Conservation (phyloP, 2,329 filamentous ascomycete genomes). For the Westerdykella aurantiaca region DNA sequence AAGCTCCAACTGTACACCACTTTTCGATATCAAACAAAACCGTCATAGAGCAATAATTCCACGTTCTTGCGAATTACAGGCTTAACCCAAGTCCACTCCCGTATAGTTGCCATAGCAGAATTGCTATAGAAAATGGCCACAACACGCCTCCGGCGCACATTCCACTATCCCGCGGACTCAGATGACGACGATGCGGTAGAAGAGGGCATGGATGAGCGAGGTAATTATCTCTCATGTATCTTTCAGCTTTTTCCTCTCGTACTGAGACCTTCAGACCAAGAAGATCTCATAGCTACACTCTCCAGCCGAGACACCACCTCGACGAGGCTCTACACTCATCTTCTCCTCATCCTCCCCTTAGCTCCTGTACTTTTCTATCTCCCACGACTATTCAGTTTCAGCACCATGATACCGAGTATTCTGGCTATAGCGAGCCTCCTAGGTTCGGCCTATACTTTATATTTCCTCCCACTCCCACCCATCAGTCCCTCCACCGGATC, state of each 20-base stretch:
- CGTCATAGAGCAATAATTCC: no score
- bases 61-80: background rate
- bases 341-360: conserved; percentile 57
- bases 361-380: conserved; percentile 54
- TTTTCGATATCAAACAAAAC: no score
- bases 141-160: conserved; percentile 67
- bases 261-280: conserved; percentile 22
- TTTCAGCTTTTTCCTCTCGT: background rate
- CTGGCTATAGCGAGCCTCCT: conserved; percentile 59
- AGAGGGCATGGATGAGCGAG: conserved; percentile 70
- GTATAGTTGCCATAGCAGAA: background rate
- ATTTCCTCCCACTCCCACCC: conserved; percentile 49
- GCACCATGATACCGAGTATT: conserved; percentile 45
- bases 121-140: conserved; percentile 39
- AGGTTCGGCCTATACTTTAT: conserved; percentile 57
- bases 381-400: conserved; percentile 40
- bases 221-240: conserved; percentile 36
- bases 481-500: conserved; percentile 37
- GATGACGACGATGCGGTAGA: conserved; percentile 51
- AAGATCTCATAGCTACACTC: conserved; percentile 20
- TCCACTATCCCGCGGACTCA: conserved; percentile 62
- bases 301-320: conserved; percentile 34
- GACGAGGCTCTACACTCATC: conserved; percentile 46
- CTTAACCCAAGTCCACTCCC: no score
- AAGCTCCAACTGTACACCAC: background rate